Conservation (phyloP, 1,284 basidiomycete species). For the Naganishia cerealis region DNA sequence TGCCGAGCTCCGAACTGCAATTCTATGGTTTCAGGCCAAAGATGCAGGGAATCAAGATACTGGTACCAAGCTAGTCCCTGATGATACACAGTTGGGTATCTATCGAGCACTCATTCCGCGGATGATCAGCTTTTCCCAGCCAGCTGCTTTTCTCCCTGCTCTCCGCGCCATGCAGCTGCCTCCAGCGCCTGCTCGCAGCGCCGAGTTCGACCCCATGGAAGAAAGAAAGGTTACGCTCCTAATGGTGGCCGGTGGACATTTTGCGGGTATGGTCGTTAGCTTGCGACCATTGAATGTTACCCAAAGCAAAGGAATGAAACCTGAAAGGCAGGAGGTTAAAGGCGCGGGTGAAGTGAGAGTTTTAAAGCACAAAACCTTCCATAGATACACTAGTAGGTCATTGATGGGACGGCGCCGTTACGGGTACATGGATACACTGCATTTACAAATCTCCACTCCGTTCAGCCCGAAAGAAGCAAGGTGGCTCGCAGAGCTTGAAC, state of each 20-base stretch:
- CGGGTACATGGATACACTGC: neutral
- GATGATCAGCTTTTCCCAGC: slow-evolving; percentile 53
- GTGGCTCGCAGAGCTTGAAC: slow-evolving; percentile 87
- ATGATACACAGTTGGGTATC: slow-evolving; percentile 80
- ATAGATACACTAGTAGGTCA: slow-evolving; percentile 87
- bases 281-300: slow-evolving; percentile 56
- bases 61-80: slow-evolving; percentile 47
- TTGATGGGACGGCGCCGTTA: neutral
- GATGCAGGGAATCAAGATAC: neutral
- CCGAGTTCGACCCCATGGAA: slow-evolving; percentile 53
- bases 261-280: slow-evolving; percentile 82
- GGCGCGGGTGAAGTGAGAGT: slow-evolving; percentile 68
- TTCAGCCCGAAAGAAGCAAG: slow-evolving; percentile 90
- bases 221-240: slow-evolving; percentile 87
- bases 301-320: slow-evolving; percentile 58
- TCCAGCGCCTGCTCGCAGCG: slow-evolving; percentile 40
- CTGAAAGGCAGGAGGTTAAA: slow-evolving; percentile 60
- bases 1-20: slow-evolving; percentile 66
- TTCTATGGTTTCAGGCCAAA: slow-evolving; percentile 73
- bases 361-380: slow-evolving; percentile 91
- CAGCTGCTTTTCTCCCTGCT: slow-evolving; percentile 50
- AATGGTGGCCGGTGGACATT: slow-evolving; percentile 96
- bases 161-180: slow-evolving; percentile 68
- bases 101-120: slow-evolving; percentile 73
- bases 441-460: slow-evolving; percentile 22